A percentile compares a stretch with the other conserved stretches of the same genome.
Conservation (phyloP, 2,329 filamentous ascomycete genomes). For the Parasarocladium wereldwijsianum region DNA sequence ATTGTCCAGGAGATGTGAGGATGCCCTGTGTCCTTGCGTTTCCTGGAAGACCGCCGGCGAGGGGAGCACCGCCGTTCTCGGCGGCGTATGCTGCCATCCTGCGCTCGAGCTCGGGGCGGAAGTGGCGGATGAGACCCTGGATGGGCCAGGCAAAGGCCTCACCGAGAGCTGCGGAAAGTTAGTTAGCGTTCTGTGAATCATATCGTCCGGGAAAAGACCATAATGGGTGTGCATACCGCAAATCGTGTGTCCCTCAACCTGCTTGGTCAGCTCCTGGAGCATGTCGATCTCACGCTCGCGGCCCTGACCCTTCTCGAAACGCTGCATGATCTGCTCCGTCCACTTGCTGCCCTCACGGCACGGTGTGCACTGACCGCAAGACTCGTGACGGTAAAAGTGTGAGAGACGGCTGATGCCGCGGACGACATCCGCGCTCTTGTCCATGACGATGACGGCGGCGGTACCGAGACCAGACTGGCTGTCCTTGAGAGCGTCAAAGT, state of each 20-base stretch:
- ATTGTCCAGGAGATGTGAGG: conserved; percentile 82
- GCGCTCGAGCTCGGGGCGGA: conserved; percentile 87
- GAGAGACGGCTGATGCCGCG: conserved; percentile 84
- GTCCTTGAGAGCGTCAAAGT: conserved; percentile 97
- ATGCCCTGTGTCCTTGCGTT: conserved; percentile 63
- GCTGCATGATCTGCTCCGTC: conserved; percentile 97
- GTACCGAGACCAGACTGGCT: conserved; percentile 94
- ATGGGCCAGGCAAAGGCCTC: conserved; percentile 98
- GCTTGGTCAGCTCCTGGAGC: conserved; percentile 97
- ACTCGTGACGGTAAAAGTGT: conserved; percentile 98
- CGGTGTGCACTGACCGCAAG: conserved; percentile 96
- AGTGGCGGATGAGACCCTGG: conserved; percentile 95
- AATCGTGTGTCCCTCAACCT: conserved; percentile 98
- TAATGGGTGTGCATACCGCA: conserved; percentile 51
- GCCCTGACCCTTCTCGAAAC: conserved; percentile 84
- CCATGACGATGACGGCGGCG: conserved; percentile 96
- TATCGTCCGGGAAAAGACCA: neutral
- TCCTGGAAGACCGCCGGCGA: conserved; percentile 65
- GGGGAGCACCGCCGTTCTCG: conserved; percentile 55
- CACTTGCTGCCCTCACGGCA: conserved; percentile 98
- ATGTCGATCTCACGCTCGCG: conserved; percentile 93
- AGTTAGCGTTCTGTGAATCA: conserved; percentile 13
- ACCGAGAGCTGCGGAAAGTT: conserved; percentile 50
- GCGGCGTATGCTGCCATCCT: conserved; percentile 70
- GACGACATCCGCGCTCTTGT: conserved; percentile 93